Evolutionary conservation across 129 eudicot genomes (phyloP).

Genomic region (Saussurea involucrata): DNA sequence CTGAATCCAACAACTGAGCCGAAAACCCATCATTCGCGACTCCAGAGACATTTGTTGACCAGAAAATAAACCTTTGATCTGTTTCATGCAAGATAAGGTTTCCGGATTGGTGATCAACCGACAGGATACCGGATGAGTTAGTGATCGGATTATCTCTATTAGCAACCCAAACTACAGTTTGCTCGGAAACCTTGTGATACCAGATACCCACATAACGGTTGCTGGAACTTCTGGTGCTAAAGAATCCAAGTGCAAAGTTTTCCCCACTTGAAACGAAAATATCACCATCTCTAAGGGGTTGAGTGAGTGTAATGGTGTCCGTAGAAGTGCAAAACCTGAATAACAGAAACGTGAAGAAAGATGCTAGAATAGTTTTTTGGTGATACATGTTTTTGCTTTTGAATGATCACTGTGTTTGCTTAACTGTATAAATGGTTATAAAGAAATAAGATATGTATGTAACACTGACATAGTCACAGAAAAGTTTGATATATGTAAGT

Average conservation of each 20-base stretch:
- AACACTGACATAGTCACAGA: neutral
- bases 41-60: constrained; percentile 37
- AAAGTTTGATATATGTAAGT: no score
- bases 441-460: neutral
- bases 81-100: constrained; percentile 21
- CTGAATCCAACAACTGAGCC: constrained; percentile 39
- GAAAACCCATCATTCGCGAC: neutral
- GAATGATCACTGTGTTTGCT: neutral
- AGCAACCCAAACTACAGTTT: constrained; percentile 45
- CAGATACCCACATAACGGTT: constrained; percentile 49
- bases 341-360: constrained; percentile 11
- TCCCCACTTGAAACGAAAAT: constrained; percentile 31
- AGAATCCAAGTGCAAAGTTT: constrained; percentile 43
- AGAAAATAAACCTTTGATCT: neutral
- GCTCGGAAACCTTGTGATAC: constrained; percentile 45
- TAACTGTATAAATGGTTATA: neutral
- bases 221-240: constrained; percentile 32
- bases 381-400: neutral
- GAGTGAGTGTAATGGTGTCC: constrained; percentile 32
- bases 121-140: constrained; percentile 17
- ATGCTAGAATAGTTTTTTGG: neutral
- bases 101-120: constrained; percentile 29
- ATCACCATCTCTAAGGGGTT: constrained; percentile 34
- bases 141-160: constrained; percentile 31
- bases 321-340: constrained; percentile 8